These are phyloP conservation scores for Metarhizium brunneum DNA, from an alignment of 2,329 filamentous ascomycete species.

Conservation along the genomic window DNA sequence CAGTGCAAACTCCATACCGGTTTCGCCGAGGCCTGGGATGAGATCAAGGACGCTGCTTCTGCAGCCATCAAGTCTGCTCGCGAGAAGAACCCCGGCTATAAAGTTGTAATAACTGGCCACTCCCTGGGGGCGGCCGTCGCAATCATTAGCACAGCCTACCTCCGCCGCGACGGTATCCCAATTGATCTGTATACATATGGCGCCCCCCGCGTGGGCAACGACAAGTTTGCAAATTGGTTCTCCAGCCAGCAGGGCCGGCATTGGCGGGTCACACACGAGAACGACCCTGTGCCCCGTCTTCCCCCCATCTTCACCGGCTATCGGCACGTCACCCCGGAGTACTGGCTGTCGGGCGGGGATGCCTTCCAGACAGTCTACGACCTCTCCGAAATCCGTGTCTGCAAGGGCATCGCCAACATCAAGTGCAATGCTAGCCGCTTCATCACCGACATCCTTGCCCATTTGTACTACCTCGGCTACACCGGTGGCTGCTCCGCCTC, in stretches of 20 bases:
- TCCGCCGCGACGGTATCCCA: constrained; percentile 37
- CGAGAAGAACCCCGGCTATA: constrained; percentile 38
- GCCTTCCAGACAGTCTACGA: constrained; percentile 24
- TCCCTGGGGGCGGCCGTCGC: constrained; percentile 59
- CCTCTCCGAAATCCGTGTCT: constrained; percentile 33
- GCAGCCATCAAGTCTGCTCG: constrained; percentile 33
- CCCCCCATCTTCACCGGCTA: constrained; percentile 53
- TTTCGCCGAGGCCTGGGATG: constrained; percentile 50
- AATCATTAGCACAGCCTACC: constrained; percentile 46
- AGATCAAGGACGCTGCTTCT: constrained; percentile 35
- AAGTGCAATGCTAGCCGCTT: constrained; percentile 41
- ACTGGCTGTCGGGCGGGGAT: constrained; percentile 42
- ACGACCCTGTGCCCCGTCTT: constrained; percentile 60
- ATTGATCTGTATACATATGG: constrained; percentile 58
- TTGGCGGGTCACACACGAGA: constrained; percentile 56
- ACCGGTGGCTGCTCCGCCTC: constrained; percentile 30
- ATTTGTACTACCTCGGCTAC: constrained; percentile 38
- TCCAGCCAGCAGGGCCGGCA: constrained; percentile 40
- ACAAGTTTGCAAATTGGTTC: constrained; percentile 43
- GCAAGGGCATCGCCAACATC: constrained; percentile 36
- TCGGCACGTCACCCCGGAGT: constrained; percentile 61
- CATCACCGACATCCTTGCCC: constrained; percentile 34
- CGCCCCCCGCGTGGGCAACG: constrained; percentile 55
- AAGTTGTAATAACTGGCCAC: constrained; percentile 54
- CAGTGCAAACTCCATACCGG: constrained; percentile 47